Percentiles rank a stretch among this genome's conserved stretches.
These are phyloP conservation scores for Scutellospora calospora DNA, from an alignment of 371 early-diverging fungal species.

Conservation along the genomic window DNA sequence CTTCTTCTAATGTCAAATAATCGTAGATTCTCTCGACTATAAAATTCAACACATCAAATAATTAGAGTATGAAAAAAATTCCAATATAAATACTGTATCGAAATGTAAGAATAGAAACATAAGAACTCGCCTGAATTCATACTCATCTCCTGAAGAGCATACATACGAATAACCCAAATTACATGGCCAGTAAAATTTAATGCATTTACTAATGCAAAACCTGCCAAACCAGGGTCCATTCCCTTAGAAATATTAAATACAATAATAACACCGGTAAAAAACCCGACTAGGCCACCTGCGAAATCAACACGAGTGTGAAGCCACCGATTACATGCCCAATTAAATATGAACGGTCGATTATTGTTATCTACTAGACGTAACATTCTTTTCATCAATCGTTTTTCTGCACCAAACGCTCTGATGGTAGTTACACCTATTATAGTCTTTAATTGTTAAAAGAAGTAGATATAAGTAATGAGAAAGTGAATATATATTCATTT, in stretches of 20 bases:
- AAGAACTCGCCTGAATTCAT: slow-evolving; percentile 58
- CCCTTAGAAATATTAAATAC: slow-evolving; percentile 51
- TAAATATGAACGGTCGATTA: slow-evolving; percentile 72
- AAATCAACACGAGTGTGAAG: slow-evolving; percentile 76
- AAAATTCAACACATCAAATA: slow-evolving; percentile 48
- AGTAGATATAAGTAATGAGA: slow-evolving; percentile 41
- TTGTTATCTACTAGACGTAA: slow-evolving; percentile 65
- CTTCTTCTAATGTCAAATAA: slow-evolving; percentile 66
- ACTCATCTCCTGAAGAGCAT: slow-evolving; percentile 68
- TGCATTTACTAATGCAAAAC: slow-evolving; percentile 79
- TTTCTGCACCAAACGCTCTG: slow-evolving; percentile 77
- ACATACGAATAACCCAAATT: slow-evolving; percentile 57
- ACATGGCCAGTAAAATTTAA: slow-evolving; percentile 72
- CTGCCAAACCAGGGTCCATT: slow-evolving; percentile 76
- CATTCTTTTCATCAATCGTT: slow-evolving; percentile 64
- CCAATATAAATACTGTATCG: slow-evolving; percentile 11
- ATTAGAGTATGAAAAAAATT: slow-evolving; percentile 48
- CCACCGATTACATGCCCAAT: slow-evolving; percentile 89
- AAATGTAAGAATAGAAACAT: background rate
- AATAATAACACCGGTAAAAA: slow-evolving; percentile 62
- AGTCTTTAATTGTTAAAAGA: slow-evolving; percentile 40
- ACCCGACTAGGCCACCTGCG: slow-evolving; percentile 70
- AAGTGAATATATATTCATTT: slow-evolving; percentile 49
- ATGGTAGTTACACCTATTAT: slow-evolving; percentile 76
- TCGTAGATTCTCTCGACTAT: slow-evolving; percentile 72